phyloP scores from a whole-genome alignment of 225 moss, liverwort and hornwort species.

The Pleurozium schreberi region DNA sequence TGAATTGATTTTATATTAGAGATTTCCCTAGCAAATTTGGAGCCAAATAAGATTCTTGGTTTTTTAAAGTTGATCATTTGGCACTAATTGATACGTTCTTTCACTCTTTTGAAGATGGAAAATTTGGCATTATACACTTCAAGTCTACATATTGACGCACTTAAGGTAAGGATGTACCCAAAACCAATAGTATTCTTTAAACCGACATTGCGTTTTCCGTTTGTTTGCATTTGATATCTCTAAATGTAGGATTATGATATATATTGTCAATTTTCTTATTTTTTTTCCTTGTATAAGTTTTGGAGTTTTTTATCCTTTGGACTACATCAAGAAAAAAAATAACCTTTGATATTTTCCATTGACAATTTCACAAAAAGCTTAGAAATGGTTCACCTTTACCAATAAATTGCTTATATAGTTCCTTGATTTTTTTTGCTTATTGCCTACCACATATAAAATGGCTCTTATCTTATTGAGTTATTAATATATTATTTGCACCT shows the following conservation, averaged over 20 bases:
- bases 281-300: background rate
- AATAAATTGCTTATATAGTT: background rate
- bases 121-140: background rate
- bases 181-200: background rate
- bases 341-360: background rate
- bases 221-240: background rate
- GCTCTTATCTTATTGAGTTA: too few relatives aligned
- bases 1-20: accelerated
- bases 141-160: background rate
- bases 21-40: background rate
- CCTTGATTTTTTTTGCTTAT: background rate
- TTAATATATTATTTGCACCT: background rate
- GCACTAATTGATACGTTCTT: background rate
- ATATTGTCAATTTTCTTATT: background rate
- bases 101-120: background rate
- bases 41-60: background rate
- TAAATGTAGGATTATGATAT: background rate
- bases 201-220: background rate
- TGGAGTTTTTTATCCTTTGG: background rate
- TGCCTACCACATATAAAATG: background rate
- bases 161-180: accelerated
- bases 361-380: background rate
- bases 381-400: background rate
- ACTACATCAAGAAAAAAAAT: background rate
- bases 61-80: background rate